These are phyloP conservation scores for Guadua angustifolia DNA, from an alignment of 176 grass and related monocot species.

Conservation along the genomic window DNA sequence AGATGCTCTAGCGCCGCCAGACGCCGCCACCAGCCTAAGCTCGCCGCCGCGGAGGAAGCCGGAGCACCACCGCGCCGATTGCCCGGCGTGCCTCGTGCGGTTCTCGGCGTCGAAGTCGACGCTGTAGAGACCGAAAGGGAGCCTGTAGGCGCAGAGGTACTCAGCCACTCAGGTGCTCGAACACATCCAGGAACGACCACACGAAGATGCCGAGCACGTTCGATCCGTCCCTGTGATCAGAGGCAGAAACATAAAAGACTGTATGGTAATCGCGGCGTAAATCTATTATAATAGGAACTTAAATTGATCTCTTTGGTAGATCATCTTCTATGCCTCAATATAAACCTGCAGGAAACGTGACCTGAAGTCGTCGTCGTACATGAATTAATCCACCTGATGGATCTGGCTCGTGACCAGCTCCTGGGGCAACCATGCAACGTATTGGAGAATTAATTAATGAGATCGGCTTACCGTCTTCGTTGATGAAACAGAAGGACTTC, in stretches of 20 bases:
- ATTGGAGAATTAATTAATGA: too few species aligned
- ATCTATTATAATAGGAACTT: too few species aligned
- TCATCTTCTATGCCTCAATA: too few species aligned
- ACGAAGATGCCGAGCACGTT: conserved; percentile 48
- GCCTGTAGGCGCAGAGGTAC: too few species aligned
- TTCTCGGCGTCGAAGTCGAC: too few species aligned
- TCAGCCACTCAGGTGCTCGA: too few species aligned
- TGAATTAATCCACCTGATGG: background rate
- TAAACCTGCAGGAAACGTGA: conserved; percentile 19
- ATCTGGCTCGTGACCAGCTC: conserved; percentile 19
- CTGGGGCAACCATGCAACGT: background rate
- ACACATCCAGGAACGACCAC: background rate
- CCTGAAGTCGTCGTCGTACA: conserved; percentile 13
- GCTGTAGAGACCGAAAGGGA: background rate
- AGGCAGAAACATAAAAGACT: background rate
- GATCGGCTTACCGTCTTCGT: conserved; percentile 40
- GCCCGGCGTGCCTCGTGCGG: background rate
- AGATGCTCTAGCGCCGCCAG: background rate
- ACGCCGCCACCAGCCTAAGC: too few species aligned
- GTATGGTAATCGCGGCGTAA: too few species aligned
- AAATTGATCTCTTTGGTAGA: background rate
- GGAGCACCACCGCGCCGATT: background rate
- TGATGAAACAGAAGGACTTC: conserved; percentile 54
- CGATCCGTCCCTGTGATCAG: conserved; percentile 53
- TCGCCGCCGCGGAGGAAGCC: background rate